A percentile compares a stretch with the other conserved stretches of the same genome.
Conservation (phyloP, 306 rosid genomes). For the Dalbergia oliveri region DNA sequence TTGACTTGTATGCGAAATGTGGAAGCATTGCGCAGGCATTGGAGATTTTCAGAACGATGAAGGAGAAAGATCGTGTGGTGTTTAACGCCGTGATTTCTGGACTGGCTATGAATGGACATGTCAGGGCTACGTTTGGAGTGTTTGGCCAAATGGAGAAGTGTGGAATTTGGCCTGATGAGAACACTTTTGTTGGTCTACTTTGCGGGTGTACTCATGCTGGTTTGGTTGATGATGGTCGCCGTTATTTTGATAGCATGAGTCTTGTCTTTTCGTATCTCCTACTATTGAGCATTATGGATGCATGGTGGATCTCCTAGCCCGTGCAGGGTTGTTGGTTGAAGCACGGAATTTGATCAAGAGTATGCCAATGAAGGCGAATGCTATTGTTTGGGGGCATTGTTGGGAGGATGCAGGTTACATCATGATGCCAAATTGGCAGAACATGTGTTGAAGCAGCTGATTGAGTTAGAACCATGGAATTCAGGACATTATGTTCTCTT, state of each 20-base stretch:
- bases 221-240: conserved; percentile 71
- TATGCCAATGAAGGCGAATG: conserved; percentile 75
- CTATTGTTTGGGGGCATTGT: conserved; percentile 76
- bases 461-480: conserved; percentile 81
- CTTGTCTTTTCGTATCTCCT: conserved; percentile 58
- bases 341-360: conserved; percentile 62
- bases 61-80: conserved; percentile 65
- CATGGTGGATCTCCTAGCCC: conserved; percentile 78
- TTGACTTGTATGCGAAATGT: conserved; percentile 82
- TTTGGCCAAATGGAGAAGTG: conserved; percentile 69
- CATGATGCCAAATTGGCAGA: conserved; percentile 68
- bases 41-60: conserved; percentile 68
- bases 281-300: conserved; percentile 84
- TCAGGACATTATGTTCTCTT: conserved; percentile 77
- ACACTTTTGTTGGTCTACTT: conserved; percentile 75
- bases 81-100: conserved; percentile 74
- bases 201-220: conserved; percentile 84
- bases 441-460: conserved; percentile 66
- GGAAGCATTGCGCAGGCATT: conserved; percentile 66
- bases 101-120: conserved; percentile 75
- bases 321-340: conserved; percentile 72
- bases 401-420: conserved; percentile 78
- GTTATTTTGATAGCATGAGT: conserved; percentile 63
- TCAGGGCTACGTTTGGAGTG: conserved; percentile 64
- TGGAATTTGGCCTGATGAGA: conserved; percentile 66